phyloP scores from a whole-genome alignment of 306 rosid genomes.

The Hippophae tibetana region DNA sequence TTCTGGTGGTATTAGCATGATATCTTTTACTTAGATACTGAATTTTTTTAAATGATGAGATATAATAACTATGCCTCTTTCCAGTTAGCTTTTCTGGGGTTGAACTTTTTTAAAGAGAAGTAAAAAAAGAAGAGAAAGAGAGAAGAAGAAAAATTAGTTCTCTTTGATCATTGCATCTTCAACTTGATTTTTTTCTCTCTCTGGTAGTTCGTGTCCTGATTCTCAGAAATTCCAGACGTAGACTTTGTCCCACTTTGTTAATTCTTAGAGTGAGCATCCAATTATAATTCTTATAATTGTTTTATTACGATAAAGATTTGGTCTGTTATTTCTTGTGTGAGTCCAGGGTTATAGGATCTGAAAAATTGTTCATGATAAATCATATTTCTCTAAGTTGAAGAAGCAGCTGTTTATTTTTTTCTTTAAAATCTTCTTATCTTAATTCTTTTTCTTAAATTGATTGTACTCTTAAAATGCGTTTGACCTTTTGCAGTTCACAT shows the following conservation, averaged over 20 bases:
- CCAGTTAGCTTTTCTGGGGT: neutral
- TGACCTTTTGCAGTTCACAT: slow-evolving; percentile 45
- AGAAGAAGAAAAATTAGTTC: too few species aligned
- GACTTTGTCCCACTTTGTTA: too few species aligned
- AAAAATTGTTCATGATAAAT: neutral
- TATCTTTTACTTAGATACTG: slow-evolving; percentile 27
- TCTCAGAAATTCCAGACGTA: too few species aligned
- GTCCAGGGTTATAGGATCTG: neutral
- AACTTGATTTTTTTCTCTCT: too few species aligned
- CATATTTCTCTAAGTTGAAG: slow-evolving; percentile 7
- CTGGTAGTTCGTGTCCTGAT: too few species aligned
- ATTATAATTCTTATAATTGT: too few species aligned
- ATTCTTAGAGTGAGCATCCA: too few species aligned
- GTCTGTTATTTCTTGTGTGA: neutral
- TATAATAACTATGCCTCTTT: slow-evolving; percentile 26
- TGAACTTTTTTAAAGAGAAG: neutral
- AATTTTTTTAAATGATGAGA: slow-evolving; percentile 25
- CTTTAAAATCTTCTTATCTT: slow-evolving; percentile 11
- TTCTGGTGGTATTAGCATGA: slow-evolving; percentile 30
- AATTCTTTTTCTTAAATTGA: slow-evolving; percentile 7
- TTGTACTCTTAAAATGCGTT: slow-evolving; percentile 11
- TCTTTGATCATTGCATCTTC: too few species aligned
- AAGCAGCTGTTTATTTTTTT: neutral
- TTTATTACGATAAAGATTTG: too few species aligned
- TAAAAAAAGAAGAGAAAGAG: too few species aligned